Base-by-base conservation (phyloP, 164 flowering plant species). In the Cinnamomum chago region DNA sequence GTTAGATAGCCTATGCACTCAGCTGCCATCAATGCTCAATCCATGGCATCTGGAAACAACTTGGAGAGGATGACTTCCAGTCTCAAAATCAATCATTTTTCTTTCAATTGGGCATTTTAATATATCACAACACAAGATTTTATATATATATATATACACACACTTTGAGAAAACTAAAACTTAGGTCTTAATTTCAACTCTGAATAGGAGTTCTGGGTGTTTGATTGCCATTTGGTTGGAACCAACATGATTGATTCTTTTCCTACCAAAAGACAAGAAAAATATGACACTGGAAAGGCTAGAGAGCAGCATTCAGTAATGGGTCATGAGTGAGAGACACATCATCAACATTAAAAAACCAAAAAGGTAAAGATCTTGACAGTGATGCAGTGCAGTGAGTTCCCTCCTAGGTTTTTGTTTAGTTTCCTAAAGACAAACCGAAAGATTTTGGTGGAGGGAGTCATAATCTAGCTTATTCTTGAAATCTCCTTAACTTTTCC, bases 381-480 rank as follows among this genome's bases (percentile, higher is more conserved):
- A 51, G 23, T 51, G 25, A 70, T 66, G 24, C n/a, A 66, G 11
- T 5, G 12, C 70, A 67, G 35, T 50, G 64, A 73, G 60, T 60
- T 55, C 33, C 17, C 47, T 27, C 70, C 66, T 55, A 30, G 70
- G 65, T 66, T 70, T 70, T 66, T 76, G 74, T 76, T 70, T 11
- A 71, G n/a, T 66, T 76, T 33, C 65, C 74, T 52, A 35, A 65
- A 20, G 74, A 76, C 78, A 71, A 76, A 71, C 58, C 55, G 18
- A 18, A 52, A 76, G 70, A 71, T 71, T n/a, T 15, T 52, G 13
- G 60, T n/a, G 17, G 28, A 70, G 60, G 25, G 70, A 70, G 50
- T n/a, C 70, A 51, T 50, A 74, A 67, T 58, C 17, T 55, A 18
- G 20, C 60, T 55, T 4, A 55, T 14, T 17, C 0, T 55, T 55